phyloP scores from a whole-genome alignment of 129 eudicot genomes.

The Flaveria ramosissima region DNA sequence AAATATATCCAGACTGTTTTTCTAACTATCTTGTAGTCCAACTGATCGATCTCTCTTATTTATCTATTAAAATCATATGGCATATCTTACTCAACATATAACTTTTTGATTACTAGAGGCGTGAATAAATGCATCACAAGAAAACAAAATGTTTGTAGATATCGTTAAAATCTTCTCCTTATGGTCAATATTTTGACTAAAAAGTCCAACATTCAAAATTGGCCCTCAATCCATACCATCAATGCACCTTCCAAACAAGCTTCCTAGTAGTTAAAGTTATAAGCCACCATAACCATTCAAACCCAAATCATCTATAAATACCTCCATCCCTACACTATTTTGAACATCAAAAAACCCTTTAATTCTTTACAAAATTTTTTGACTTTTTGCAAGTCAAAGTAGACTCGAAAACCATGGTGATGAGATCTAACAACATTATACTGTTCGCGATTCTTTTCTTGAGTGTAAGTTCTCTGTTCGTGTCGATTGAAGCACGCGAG shows the following conservation, averaged over 20 bases:
- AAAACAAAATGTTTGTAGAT: slow-evolving; percentile 8
- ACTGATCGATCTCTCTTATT: background rate
- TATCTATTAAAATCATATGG: background rate
- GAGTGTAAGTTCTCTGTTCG: slow-evolving; percentile 33
- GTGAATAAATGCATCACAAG: background rate
- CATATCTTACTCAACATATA: background rate
- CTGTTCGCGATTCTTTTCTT: slow-evolving; percentile 36
- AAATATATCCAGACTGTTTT: too few relatives aligned
- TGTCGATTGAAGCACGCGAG: slow-evolving; percentile 26
- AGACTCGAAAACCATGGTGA: slow-evolving; percentile 41
- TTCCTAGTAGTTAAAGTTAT: slow-evolving; percentile 30
- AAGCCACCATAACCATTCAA: slow-evolving; percentile 28
- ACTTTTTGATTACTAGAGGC: background rate
- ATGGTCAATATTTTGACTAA: slow-evolving; percentile 25
- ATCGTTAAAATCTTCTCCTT: background rate
- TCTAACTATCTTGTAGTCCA: too few relatives aligned
- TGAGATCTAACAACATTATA: slow-evolving; percentile 19
- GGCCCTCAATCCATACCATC: slow-evolving; percentile 36
- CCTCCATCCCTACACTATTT: slow-evolving; percentile 14
- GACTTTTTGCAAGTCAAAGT: background rate
- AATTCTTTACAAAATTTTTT: slow-evolving; percentile 13
- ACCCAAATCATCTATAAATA: slow-evolving; percentile 22
- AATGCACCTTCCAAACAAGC: slow-evolving; percentile 39
- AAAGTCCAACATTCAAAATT: slow-evolving; percentile 20
- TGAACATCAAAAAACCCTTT: slow-evolving; percentile 10